Base-by-base conservation (phyloP, 805 yeast species). In the Lipomyces chichibuensis region DNA sequence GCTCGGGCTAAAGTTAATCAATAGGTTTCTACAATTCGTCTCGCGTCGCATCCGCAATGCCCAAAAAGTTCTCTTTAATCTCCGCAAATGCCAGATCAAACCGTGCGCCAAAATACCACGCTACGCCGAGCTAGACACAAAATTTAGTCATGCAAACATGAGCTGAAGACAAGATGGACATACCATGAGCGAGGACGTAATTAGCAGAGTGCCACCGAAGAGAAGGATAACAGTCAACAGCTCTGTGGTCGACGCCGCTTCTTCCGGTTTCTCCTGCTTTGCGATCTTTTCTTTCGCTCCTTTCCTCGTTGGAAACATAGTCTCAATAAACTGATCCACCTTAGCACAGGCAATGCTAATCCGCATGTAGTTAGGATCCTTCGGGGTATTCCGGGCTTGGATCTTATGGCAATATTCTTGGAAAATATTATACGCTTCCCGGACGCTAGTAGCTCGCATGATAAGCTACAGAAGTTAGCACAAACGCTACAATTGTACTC, bases 261-360 rank as follows among this genome's bases (percentile, higher is more conserved):
- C 35, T 27, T 43, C 49, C 33, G 65, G 25, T 51, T 61, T 43
- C 58, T 62, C 59, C 43, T 49, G 46, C 51, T 55, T 63, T 17
- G 27, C 35, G n/a, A 20, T 39, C 23, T 43, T n/a, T 17, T n/a
- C 49, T n/a, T 43, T 43, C 23, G 8, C 49, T 43, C 5, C 49
- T 52, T 23, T 33, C 49, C 57, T 59, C 13, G 73, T 60, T 7
- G 75, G 75, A 65, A 71, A 74, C 14, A 72, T 56, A n/a, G 65
- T 46, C 64, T 94, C 97, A 74, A 94, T 88, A 78, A 86, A 89
- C 80, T 91, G 97, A 75, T 92, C 97, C 71, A 95, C 86, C 78
- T 90, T 89, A 62, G 95, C 97, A 77, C 97, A 90, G 71, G 86
- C 85, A 71, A 91, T 86, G 73, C 96, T 96, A 72, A 95, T 85